phyloP scores from a whole-genome alignment of 2,329 filamentous ascomycete genomes.

The Chrysoporthe austroafricana region DNA sequence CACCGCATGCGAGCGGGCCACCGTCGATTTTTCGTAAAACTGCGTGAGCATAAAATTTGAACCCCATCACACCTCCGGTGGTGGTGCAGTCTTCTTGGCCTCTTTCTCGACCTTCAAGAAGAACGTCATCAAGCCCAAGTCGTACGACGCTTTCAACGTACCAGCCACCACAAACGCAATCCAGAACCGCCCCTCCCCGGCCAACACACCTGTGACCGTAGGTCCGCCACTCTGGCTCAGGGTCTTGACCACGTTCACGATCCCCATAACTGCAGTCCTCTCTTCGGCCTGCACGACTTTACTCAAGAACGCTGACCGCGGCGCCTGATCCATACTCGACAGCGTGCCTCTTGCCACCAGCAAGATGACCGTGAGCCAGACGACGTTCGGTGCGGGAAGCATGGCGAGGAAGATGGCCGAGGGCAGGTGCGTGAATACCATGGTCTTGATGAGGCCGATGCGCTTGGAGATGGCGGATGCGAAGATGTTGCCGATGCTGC shows the following conservation, averaged over 20 bases:
- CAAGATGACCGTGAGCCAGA: constrained; percentile 59
- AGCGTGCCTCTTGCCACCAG: constrained; percentile 65
- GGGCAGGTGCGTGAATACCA: constrained; percentile 76
- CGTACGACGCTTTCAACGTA: constrained; percentile 63
- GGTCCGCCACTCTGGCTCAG: constrained; percentile 65
- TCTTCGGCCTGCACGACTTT: constrained; percentile 66
- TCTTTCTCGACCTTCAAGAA: constrained; percentile 24
- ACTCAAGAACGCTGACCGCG: constrained; percentile 70
- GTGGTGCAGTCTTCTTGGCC: neutral
- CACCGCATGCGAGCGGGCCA: neutral
- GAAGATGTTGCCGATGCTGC: constrained; percentile 55
- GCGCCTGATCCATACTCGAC: constrained; percentile 72
- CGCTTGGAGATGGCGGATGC: constrained; percentile 59
- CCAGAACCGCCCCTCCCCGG: constrained; percentile 60
- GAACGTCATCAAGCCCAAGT: constrained; percentile 43
- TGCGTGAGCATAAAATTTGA: neutral
- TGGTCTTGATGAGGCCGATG: constrained; percentile 70
- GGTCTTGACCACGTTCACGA: constrained; percentile 72
- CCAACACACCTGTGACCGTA: constrained; percentile 65
- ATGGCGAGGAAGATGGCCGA: constrained; percentile 67
- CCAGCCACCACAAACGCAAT: constrained; percentile 67
- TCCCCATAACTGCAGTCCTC: constrained; percentile 72
- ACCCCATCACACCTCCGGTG: neutral
- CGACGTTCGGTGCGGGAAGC: constrained; percentile 59
- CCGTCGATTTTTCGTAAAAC: neutral